Evolutionary conservation across 2,329 filamentous ascomycete species (phyloP), one percentile per base, ranked within the genome.

Genomic region (Tolypocladium guangdongense): DNA sequence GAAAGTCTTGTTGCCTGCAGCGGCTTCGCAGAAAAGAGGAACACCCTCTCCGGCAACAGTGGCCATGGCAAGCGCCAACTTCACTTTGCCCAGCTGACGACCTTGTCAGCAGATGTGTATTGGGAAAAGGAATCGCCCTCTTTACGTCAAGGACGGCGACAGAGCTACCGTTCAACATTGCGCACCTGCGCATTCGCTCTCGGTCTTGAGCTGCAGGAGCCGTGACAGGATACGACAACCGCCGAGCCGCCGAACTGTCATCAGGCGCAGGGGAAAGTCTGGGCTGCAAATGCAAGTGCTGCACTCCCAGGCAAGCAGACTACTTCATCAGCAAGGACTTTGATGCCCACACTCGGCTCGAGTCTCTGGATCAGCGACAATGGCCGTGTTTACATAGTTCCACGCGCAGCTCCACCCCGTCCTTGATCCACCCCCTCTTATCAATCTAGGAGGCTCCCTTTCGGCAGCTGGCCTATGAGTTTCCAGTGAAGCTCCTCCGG

Each of bases 401-500:
- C n/a, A 7, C 16, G 16, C 43, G 16, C 43, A 32, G 43, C 27
- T 46, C 43, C 43, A 49, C 32, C 32, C 33, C 30, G n/a, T 7
- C 32, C 18, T 12, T 27, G 43, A 46, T 32, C 43, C 27, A n/a
- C 43, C 43, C 7, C 7, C 18, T 46, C 16, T 18, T 30, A 12
- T 46, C 43, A 27, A 46, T 46, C 43, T 32, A 20, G 8, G 14
- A 10, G 18, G n/a, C n/a, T 8, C 38, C 32, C 33, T 24, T 39
- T 27, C 20, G 8, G 7, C 27, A 20, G 11, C 33, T 35, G 36
- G 24, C 48, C 48, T 39, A 50, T 39, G 48, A 52, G 62, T 50
- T 52, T 62, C 36, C 35, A 46, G 52, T 35, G 49, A 58, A 50
- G 37, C 49, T 50, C 36, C 14, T 30, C 18, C 49, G 24, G 20